Percentiles rank a stretch among this genome's conserved stretches.
phyloP scores from a whole-genome alignment of 2,329 filamentous ascomycete genomes.

The Sporothrix globosa region DNA sequence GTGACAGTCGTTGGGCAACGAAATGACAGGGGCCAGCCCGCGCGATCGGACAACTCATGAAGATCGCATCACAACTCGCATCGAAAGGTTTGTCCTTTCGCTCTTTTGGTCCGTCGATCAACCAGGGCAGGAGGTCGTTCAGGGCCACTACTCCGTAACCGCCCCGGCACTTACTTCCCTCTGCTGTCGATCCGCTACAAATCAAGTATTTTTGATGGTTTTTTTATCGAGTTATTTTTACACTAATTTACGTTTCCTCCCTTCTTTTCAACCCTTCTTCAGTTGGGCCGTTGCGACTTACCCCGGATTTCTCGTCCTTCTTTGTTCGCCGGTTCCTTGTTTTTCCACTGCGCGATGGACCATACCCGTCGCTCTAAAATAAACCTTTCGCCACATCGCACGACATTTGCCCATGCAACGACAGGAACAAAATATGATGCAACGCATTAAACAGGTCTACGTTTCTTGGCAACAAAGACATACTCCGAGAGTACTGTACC shows the following conservation, averaged over 20 bases:
- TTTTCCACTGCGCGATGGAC: slow-evolving; percentile 3
- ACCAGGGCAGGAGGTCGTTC: not conserved
- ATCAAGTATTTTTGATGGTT: not conserved
- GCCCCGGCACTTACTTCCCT: not conserved
- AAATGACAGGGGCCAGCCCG: not conserved
- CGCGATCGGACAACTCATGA: not conserved
- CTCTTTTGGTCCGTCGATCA: not conserved
- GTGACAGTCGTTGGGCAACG: slow-evolving; percentile 4
- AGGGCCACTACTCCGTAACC: not conserved
- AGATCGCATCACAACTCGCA: not conserved
- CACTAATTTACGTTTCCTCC: not conserved
- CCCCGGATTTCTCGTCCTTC: slow-evolving; percentile 7
- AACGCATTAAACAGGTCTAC: not conserved
- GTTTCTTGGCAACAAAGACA: too few species aligned
- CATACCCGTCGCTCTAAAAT: not conserved
- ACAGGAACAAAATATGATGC: not conserved
- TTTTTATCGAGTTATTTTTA: not conserved
- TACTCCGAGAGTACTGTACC: too few species aligned
- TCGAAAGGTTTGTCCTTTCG: too few species aligned
- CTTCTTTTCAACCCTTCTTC: slow-evolving; percentile 1
- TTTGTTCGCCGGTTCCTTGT: not conserved
- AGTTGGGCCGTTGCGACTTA: not conserved
- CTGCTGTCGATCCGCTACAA: not conserved
- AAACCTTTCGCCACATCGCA: not conserved
- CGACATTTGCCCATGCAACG: not conserved